Conservation (phyloP, 352 stramenopile species). For the Phytopythium boreale region DNA sequence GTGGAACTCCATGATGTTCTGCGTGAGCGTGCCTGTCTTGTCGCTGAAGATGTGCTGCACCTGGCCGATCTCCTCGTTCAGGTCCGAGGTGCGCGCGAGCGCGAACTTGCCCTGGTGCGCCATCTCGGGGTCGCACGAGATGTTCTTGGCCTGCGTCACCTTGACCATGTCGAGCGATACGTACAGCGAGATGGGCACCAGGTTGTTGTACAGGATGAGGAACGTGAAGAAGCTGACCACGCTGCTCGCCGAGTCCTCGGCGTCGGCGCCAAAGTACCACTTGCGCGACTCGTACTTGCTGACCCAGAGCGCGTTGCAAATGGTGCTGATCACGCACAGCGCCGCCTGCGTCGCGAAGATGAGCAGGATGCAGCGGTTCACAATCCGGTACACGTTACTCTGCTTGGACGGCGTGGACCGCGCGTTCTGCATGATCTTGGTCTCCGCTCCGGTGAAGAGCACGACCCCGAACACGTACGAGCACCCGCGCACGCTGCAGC, state of each 20-base stretch:
- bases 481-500: conserved; percentile 60
- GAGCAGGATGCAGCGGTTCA: conserved; percentile 68
- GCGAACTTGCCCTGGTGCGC: conserved; percentile 82
- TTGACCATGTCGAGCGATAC: conserved; percentile 96
- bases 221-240: conserved; percentile 93
- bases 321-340: conserved; percentile 66
- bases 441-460: conserved; percentile 90
- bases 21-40: conserved; percentile 99
- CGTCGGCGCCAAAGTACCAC: conserved; percentile 46
- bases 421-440: conserved; percentile 84
- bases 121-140: conserved; percentile 68
- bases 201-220: conserved; percentile 95
- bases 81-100: conserved; percentile 82
- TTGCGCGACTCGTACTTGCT: conserved; percentile 27
- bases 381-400: conserved; percentile 67
- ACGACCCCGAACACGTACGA: conserved; percentile 71
- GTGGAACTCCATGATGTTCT: conserved; percentile 98
- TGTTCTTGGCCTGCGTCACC: conserved; percentile 72
- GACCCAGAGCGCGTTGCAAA: conserved; percentile 50
- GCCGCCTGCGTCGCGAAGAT: conserved; percentile 61
- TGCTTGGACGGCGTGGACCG: conserved; percentile 65
- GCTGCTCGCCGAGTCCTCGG: conserved; percentile 15
- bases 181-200: conserved; percentile 98
- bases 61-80: conserved; percentile 93
- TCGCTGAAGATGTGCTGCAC: conserved; percentile 98